A percentile compares a stretch with the other conserved stretches of the same genome.
Conservation (phyloP, 768 basidiomycete species). For the Collybia sp. region DNA sequence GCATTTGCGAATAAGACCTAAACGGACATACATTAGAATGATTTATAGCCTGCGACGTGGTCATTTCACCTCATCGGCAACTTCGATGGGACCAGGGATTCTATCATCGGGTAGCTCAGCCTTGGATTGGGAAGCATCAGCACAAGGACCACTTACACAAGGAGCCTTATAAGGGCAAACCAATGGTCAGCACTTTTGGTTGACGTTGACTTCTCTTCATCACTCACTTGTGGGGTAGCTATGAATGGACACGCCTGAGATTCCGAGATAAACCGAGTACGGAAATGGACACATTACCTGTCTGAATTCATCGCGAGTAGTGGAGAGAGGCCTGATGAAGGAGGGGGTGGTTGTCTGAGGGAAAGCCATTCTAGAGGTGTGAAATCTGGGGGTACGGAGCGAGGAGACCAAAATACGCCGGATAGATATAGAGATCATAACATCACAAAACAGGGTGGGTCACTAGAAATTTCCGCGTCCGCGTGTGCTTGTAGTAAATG, state of each 20-base stretch:
- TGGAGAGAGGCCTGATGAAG: background rate
- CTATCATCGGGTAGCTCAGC: conserved; percentile 19
- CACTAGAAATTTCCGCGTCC: conserved; percentile 33
- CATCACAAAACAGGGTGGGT: conserved; percentile 26
- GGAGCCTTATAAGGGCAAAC: conserved; percentile 28
- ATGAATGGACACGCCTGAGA: background rate
- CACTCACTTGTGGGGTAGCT: conserved; percentile 34
- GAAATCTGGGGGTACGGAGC: background rate
- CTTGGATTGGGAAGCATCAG: conserved; percentile 6
- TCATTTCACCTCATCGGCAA: conserved; percentile 37
- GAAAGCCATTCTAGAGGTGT: conserved; percentile 6
- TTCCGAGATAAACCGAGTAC: background rate
- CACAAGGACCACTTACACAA: conserved; percentile 36
- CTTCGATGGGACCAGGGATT: conserved; percentile 62
- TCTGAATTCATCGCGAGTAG: conserved; percentile 10
- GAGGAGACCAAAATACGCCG: conserved; percentile 6
- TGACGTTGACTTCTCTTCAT: no score
- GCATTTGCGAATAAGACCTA: conserved; percentile 93
- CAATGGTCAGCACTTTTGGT: conserved; percentile 9
- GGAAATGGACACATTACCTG: conserved; percentile 2
- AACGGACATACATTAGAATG: background rate
- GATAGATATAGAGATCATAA: conserved; percentile 14
- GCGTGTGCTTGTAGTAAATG: conserved; percentile 34
- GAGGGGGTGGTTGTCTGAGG: conserved; percentile 9
- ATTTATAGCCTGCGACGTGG: background rate